Conservation (phyloP, 371 early-diverging fungal species). For the Dinochytrium kinnereticum region DNA sequence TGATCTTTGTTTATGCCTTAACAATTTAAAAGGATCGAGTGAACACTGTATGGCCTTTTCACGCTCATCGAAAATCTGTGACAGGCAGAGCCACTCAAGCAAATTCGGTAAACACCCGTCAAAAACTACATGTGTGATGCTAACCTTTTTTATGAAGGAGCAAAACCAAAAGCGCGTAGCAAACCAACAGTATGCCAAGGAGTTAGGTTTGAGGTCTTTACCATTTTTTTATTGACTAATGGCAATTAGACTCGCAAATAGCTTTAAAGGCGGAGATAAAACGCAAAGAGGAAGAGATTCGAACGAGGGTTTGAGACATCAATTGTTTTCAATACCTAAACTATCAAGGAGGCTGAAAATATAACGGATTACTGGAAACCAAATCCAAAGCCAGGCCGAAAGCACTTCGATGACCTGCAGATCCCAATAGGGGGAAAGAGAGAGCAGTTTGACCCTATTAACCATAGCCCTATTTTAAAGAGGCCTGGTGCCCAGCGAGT, state of each 20-base stretch:
- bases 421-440: too few relatives aligned
- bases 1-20: background rate
- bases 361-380: background rate
- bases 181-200: background rate
- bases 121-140: too few relatives aligned
- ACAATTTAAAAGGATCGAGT: background rate
- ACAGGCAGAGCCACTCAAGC: too few relatives aligned
- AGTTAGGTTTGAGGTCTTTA: background rate
- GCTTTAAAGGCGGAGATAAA: background rate
- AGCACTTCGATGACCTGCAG: background rate
- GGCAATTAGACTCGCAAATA: background rate
- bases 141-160: too few relatives aligned
- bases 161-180: background rate
- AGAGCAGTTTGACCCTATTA: conserved; percentile 4
- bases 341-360: background rate
- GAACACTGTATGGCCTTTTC: background rate
- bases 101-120: too few relatives aligned
- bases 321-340: background rate
- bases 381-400: background rate
- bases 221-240: background rate
- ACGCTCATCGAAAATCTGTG: background rate
- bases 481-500: background rate
- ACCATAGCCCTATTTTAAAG: background rate
- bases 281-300: background rate
- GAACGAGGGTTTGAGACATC: background rate